A percentile compares a stretch with the other conserved stretches of the same genome.
phyloP scores from a whole-genome alignment of 352 stramenopile species.

The Pythium phragmiticola region DNA sequence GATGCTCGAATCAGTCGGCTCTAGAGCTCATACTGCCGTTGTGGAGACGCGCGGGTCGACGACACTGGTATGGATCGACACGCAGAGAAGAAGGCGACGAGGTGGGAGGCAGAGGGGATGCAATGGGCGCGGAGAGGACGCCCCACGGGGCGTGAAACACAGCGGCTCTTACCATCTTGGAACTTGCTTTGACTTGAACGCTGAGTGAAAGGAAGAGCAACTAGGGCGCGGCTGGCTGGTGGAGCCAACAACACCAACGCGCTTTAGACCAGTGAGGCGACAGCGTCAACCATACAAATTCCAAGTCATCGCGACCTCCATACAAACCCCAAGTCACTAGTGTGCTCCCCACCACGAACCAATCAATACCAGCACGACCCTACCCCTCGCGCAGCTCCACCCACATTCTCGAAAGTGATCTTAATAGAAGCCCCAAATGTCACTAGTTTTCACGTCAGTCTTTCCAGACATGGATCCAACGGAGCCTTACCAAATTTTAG shows the following conservation, averaged over 20 bases:
- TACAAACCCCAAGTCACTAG: constrained; percentile 67
- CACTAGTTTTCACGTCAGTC: constrained; percentile 5
- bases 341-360: constrained; percentile 50
- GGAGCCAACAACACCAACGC: constrained; percentile 27
- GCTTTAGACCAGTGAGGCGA: constrained; percentile 32
- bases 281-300: constrained; percentile 56
- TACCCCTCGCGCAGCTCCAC: constrained; percentile 25
- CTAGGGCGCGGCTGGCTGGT: constrained; percentile 39
- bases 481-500: constrained; percentile 1
- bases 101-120: not conserved
- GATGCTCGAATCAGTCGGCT: not conserved
- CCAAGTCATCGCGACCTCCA: constrained; percentile 33
- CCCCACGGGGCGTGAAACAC: not conserved
- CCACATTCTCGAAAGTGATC: constrained; percentile 13
- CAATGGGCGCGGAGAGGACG: constrained; percentile 3
- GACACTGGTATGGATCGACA: not conserved
- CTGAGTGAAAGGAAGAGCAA: constrained; percentile 87
- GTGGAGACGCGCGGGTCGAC: not conserved
- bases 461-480: not conserved
- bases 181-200: constrained; percentile 85
- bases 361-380: constrained; percentile 44
- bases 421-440: constrained; percentile 15
- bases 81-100: not conserved
- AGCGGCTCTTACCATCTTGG: constrained; percentile 74
- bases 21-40: constrained; percentile 1